phyloP scores from a whole-genome alignment of 2,329 filamentous ascomycete genomes.

The Arthrinium phaeospermum region DNA sequence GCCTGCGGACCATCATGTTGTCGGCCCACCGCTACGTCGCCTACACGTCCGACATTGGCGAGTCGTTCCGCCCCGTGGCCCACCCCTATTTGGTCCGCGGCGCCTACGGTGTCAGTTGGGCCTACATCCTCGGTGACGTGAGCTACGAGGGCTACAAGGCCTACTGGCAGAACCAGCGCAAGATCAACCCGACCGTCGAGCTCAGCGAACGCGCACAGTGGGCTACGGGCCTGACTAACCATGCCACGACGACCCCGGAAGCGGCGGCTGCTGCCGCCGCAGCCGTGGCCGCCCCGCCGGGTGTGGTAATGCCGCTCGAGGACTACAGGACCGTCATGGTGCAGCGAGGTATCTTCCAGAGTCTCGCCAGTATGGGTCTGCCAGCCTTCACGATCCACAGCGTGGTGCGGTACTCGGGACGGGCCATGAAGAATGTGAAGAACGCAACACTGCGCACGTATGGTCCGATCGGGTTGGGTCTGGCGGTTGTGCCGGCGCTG shows the following conservation, averaged over 20 bases:
- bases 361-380: conserved; percentile 88
- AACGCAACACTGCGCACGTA: conserved; percentile 79
- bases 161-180: conserved; percentile 83
- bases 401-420: conserved; percentile 87
- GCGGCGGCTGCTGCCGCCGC: conserved; percentile 45
- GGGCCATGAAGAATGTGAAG: conserved; percentile 82
- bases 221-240: conserved; percentile 50
- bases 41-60: conserved; percentile 95
- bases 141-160: conserved; percentile 94
- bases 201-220: conserved; percentile 56
- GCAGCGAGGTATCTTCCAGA: conserved; percentile 89
- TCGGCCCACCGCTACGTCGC: conserved; percentile 95
- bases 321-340: conserved; percentile 92
- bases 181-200: conserved; percentile 70
- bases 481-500: conserved; percentile 80
- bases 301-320: conserved; percentile 66
- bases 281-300: conserved; percentile 45
- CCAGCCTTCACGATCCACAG: conserved; percentile 94
- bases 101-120: conserved; percentile 92
- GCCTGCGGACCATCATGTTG: conserved; percentile 84
- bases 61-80: conserved; percentile 91
- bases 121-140: conserved; percentile 90
- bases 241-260: conserved; percentile 34
- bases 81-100: conserved; percentile 81
- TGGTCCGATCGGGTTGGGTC: conserved; percentile 85